Conservation (phyloP, 2,329 filamentous ascomycete species). For the Cladophialophora yegresii region DNA sequence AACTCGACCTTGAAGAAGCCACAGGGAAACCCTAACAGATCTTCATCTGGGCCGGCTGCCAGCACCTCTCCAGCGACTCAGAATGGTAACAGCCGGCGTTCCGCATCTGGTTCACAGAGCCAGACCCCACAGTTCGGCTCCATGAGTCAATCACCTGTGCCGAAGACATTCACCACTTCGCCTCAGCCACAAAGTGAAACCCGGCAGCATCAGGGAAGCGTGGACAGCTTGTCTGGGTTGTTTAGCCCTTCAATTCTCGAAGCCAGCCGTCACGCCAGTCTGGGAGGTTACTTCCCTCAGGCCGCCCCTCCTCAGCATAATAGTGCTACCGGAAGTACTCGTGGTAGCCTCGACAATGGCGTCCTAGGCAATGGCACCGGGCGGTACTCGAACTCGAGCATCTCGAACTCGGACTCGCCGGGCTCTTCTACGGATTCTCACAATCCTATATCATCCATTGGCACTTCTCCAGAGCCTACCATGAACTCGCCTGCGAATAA, state of each 20-base stretch:
- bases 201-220: conserved; percentile 27
- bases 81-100: conserved; percentile 18
- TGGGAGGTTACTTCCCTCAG: conserved; percentile 47
- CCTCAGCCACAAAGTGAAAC: conserved; percentile 27
- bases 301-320: conserved; percentile 35
- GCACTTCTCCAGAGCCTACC: conserved; percentile 53
- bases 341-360: conserved; percentile 43
- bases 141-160: conserved; percentile 31
- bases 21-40: conserved; percentile 13
- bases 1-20: conserved; percentile 16
- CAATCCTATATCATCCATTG: conserved; percentile 51
- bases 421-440: conserved; percentile 52
- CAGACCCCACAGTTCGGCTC: conserved; percentile 29
- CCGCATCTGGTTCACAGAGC: conserved; percentile 25
- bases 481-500: conserved; percentile 48
- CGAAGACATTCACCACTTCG: conserved; percentile 27
- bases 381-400: conserved; percentile 39
- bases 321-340: conserved; percentile 17
- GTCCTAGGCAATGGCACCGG: conserved; percentile 32
- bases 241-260: conserved; percentile 61
- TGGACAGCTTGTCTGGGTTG: conserved; percentile 56
- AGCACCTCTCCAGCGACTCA: conserved; percentile 14
- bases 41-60: conserved; percentile 17
- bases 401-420: conserved; percentile 51
- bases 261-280: conserved; percentile 47